A percentile compares a stretch with the other conserved stretches of the same genome.
Conservation (phyloP, 805 yeast species). For the Starmera amethionina region DNA sequence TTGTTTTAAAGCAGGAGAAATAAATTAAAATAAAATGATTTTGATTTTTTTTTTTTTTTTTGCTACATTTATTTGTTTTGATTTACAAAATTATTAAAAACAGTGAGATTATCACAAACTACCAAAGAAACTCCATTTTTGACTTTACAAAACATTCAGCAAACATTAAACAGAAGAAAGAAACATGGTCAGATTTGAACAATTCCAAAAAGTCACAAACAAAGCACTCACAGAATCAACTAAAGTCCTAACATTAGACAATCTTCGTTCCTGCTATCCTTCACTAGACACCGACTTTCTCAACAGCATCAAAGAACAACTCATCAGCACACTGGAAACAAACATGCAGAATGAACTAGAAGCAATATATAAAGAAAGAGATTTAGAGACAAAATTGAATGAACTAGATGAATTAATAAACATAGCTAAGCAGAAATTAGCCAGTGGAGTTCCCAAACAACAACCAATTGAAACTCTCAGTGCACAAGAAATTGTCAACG, state of each 20-base stretch:
- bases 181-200: constrained; percentile 29
- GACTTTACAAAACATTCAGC: constrained; percentile 9
- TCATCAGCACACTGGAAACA: constrained; percentile 35
- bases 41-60: too few relatives aligned
- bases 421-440: constrained; percentile 19
- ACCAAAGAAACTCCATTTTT: too few relatives aligned
- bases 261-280: constrained; percentile 43
- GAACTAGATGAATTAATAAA: constrained; percentile 36
- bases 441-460: background rate
- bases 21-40: too few relatives aligned
- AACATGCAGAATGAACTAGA: constrained; percentile 38
- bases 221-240: constrained; percentile 46
- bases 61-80: too few relatives aligned
- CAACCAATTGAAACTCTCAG: constrained; percentile 11
- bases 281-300: constrained; percentile 29
- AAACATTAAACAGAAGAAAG: constrained; percentile 3
- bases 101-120: too few relatives aligned
- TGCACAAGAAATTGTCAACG: constrained; percentile 9
- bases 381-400: constrained; percentile 29
- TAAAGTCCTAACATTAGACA: constrained; percentile 36
- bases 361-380: constrained; percentile 37
- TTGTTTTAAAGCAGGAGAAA: too few relatives aligned
- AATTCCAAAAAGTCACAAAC: constrained; percentile 36
- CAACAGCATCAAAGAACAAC: constrained; percentile 35
- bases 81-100: too few relatives aligned